Evolutionary conservation across 2,329 filamentous ascomycete species (phyloP).

Genomic region (Dryadomyces sulphureus): DNA sequence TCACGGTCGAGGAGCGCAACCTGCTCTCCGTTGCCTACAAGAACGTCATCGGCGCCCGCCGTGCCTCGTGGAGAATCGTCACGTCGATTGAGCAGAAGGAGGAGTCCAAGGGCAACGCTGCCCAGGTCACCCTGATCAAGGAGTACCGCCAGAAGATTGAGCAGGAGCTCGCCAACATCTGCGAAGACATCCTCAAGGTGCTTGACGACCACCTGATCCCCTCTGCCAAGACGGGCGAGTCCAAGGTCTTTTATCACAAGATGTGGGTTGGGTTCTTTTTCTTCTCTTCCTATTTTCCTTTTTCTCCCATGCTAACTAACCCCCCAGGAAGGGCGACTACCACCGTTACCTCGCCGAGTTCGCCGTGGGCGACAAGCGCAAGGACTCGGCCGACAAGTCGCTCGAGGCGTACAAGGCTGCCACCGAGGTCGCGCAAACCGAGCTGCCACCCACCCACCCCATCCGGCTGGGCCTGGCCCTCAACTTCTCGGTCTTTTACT

Average conservation of each 20-base stretch:
- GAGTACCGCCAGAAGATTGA: slow-evolving; percentile 99
- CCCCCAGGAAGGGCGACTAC: slow-evolving; percentile 90
- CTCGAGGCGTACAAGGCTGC: slow-evolving; percentile 94
- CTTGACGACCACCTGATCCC: slow-evolving; percentile 89
- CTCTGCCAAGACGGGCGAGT: slow-evolving; percentile 88
- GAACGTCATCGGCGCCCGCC: slow-evolving; percentile 93
- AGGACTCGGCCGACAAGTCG: slow-evolving; percentile 83
- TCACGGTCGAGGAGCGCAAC: slow-evolving; percentile 91
- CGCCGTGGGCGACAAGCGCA: slow-evolving; percentile 85
- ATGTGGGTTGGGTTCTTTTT: slow-evolving; percentile 50
- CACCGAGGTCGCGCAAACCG: slow-evolving; percentile 78
- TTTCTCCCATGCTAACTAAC: slow-evolving; percentile 7
- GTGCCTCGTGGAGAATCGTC: slow-evolving; percentile 96
- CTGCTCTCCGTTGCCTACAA: slow-evolving; percentile 97
- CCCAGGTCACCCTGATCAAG: slow-evolving; percentile 83
- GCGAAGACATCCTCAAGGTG: slow-evolving; percentile 91
- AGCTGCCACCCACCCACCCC: slow-evolving; percentile 81
- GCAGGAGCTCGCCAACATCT: slow-evolving; percentile 91
- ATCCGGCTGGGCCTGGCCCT: slow-evolving; percentile 84
- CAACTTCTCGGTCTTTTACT: slow-evolving; percentile 99
- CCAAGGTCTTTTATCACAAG: slow-evolving; percentile 99
- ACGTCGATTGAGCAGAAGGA: slow-evolving; percentile 99
- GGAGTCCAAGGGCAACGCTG: slow-evolving; percentile 94
- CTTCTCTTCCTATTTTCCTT: neutral
- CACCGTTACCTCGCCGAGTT: slow-evolving; percentile 98